Evolutionary conservation across 1,284 basidiomycete species (phyloP), one percentile per base, ranked within the genome.

Genomic region (Mycena sp.): DNA sequence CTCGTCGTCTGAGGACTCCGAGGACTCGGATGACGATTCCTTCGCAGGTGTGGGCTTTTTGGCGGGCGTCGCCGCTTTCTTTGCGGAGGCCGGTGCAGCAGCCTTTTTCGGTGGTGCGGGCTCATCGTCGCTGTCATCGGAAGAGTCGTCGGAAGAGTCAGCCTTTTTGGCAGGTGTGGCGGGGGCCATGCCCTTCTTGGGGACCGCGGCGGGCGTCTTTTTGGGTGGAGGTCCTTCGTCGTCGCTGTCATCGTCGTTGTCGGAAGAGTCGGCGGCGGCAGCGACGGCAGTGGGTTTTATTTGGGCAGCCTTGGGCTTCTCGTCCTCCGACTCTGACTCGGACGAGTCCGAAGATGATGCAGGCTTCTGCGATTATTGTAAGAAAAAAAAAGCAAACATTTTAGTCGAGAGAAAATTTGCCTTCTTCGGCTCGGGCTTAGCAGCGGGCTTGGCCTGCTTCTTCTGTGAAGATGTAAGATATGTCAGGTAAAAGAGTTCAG

Each of bases 61-160:
- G 48, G 68, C 38, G 4, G 57, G 61, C 21, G 45, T 45, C 63
- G 78, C 55, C 58, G 89, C 89, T 87, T 93, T 90, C 73, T 91
- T 81, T 70, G 37, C n/a, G n/a, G n/a, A n/a, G n/a, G n/a, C n/a
- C n/a, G n/a, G 52, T 29, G 44, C 41, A 64, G 78, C 51, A 58
- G 89, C 89, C 87, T 93, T 90, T 73, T 91, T 81, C 25, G 68
- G 71, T 66, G 80, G 83, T 64, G 81, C 79, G 7, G 82, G 77
- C 79, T 77, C 82, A 23, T 51, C 55, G 37, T 56, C 61, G 16
- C 9, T 76, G 75, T 85, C 74, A 28, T 71, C 78, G 32, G 69
- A 54, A 19, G 69, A 76, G 80, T 83, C 59, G 85, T 88, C 80
- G 78, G 87, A 87, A 71, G 44, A 45, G 92, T n/a, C 51, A 32